A percentile compares a stretch with the other conserved stretches of the same genome.
Conservation (phyloP, 495 filamentous ascomycete species). For the Cercophora samala region DNA sequence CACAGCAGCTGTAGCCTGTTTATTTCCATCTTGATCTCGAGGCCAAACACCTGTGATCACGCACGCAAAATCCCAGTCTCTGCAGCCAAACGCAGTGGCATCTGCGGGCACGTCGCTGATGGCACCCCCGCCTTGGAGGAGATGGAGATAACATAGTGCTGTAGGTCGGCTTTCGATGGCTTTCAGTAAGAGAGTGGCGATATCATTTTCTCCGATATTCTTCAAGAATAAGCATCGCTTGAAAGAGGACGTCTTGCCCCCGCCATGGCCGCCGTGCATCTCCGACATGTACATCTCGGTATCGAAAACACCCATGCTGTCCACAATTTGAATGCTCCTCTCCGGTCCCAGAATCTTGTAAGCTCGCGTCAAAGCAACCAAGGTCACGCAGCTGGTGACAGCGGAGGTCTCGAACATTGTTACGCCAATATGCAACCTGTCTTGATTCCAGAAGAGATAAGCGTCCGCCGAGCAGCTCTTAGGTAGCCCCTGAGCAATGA, state of each 20-base stretch:
- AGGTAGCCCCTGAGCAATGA: slow-evolving; percentile 42
- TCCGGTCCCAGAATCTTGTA: slow-evolving; percentile 37
- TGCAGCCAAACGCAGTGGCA: slow-evolving; percentile 59
- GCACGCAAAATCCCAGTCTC: slow-evolving; percentile 63
- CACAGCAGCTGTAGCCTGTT: slow-evolving; percentile 41
- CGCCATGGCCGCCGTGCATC: slow-evolving; percentile 59
- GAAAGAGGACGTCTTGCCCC: slow-evolving; percentile 60
- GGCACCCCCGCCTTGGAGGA: slow-evolving; percentile 59
- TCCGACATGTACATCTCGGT: slow-evolving; percentile 59
- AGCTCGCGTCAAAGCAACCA: not conserved
- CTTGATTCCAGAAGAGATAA: slow-evolving; percentile 55
- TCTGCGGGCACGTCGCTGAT: slow-evolving; percentile 46
- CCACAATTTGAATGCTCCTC: slow-evolving; percentile 37
- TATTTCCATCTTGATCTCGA: slow-evolving; percentile 53
- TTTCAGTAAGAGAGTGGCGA: slow-evolving; percentile 42
- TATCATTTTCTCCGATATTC: slow-evolving; percentile 40
- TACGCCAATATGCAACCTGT: slow-evolving; percentile 52
- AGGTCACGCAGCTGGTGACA: slow-evolving; percentile 18
- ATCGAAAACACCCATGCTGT: slow-evolving; percentile 55
- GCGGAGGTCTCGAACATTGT: slow-evolving; percentile 49
- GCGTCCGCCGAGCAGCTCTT: slow-evolving; percentile 52
- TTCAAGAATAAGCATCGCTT: slow-evolving; percentile 64
- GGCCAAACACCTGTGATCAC: slow-evolving; percentile 63
- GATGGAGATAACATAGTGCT: slow-evolving; percentile 59
- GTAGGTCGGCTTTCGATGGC: slow-evolving; percentile 53